Evolutionary conservation across 768 basidiomycete genomes (phyloP).

Genomic region (Kwoniella sp.): DNA sequence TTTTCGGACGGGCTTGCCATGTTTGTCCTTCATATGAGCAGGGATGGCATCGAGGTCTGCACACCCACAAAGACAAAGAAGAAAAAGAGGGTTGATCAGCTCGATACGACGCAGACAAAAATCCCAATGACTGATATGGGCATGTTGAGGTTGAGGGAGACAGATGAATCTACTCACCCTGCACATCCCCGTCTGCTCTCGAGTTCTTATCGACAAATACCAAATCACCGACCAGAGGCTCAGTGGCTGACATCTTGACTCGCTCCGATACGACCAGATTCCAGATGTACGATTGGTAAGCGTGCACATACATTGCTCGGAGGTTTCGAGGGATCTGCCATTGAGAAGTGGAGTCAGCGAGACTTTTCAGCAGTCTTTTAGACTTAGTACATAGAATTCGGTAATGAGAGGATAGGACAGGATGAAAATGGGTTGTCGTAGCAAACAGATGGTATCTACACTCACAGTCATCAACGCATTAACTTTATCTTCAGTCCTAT

Average conservation of each 20-base stretch:
- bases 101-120: too few species aligned
- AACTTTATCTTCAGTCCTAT: slow-evolving; percentile 69
- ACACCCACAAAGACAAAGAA: too few species aligned
- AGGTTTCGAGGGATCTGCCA: slow-evolving; percentile 93
- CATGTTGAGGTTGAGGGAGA: too few species aligned
- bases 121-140: too few species aligned
- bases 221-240: slow-evolving; percentile 84
- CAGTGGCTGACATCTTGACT: slow-evolving; percentile 68
- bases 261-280: slow-evolving; percentile 95
- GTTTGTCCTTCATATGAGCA: slow-evolving; percentile 18
- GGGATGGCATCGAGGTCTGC: slow-evolving; percentile 16
- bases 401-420: not conserved
- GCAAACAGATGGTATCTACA: not conserved
- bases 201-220: slow-evolving; percentile 65
- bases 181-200: slow-evolving; percentile 46
- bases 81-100: too few species aligned
- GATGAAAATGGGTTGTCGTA: too few species aligned
- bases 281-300: slow-evolving; percentile 98
- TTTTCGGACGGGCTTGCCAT: slow-evolving; percentile 28
- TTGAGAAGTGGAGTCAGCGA: not conserved
- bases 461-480: slow-evolving; percentile 80
- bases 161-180: slow-evolving; percentile 18
- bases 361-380: too few species aligned
- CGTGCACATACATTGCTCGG: slow-evolving; percentile 95
- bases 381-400: too few species aligned